Evolutionary conservation across 2,329 filamentous ascomycete species (phyloP).

Genomic region (Microcyclospora tardicrescens): DNA sequence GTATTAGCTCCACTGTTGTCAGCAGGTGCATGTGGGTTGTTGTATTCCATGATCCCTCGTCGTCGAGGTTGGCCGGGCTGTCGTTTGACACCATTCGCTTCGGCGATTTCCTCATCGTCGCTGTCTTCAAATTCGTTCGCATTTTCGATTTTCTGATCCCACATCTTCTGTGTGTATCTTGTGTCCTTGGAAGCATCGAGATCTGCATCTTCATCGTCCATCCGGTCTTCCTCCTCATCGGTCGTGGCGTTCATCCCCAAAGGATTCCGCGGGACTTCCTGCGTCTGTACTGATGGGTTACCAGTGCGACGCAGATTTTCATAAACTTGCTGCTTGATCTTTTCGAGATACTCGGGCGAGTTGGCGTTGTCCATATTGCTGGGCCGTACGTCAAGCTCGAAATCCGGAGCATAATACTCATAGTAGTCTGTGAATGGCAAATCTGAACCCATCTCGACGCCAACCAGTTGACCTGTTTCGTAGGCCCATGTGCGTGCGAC

Average conservation of each 20-base stretch:
- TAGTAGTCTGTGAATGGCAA: constrained; percentile 97
- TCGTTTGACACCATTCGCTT: constrained; percentile 55
- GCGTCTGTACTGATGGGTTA: constrained; percentile 49
- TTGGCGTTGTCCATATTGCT: constrained; percentile 65
- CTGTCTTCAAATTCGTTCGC: constrained; percentile 77
- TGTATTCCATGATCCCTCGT: constrained; percentile 49
- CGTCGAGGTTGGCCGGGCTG: constrained; percentile 36
- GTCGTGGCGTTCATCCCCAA: constrained; percentile 43
- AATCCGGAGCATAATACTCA: constrained; percentile 59
- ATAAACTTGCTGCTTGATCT: constrained; percentile 52
- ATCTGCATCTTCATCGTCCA: constrained; percentile 64
- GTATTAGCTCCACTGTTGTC: constrained; percentile 40
- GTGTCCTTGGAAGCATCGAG: constrained; percentile 77
- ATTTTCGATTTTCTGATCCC: constrained; percentile 60
- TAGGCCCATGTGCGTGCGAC: constrained; percentile 48
- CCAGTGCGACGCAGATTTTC: constrained; percentile 55
- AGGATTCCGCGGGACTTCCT: constrained; percentile 47
- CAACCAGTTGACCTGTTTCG: constrained; percentile 69
- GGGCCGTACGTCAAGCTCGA: constrained; percentile 54
- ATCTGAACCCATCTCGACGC: constrained; percentile 65
- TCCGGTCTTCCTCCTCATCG: constrained; percentile 50
- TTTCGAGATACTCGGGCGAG: constrained; percentile 53
- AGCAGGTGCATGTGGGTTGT: constrained; percentile 40
- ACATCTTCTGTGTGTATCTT: constrained; percentile 66
- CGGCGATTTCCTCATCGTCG: constrained; percentile 72